Conservation (phyloP, 2,329 filamentous ascomycete genomes). For the Neonectria punicea region DNA sequence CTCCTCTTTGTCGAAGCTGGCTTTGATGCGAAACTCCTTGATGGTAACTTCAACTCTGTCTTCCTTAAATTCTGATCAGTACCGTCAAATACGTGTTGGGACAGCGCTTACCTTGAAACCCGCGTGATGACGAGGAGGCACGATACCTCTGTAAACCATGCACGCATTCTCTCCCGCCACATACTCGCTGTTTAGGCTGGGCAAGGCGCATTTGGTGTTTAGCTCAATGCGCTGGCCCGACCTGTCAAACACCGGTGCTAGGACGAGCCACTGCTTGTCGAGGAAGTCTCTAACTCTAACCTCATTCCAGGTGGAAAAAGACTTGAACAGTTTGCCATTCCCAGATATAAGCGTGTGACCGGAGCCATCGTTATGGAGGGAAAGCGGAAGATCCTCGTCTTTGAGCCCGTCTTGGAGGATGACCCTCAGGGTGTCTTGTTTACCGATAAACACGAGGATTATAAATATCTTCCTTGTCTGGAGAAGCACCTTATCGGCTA, state of each 20-base stretch:
- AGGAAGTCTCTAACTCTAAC: slow-evolving; percentile 18
- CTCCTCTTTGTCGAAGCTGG: slow-evolving; percentile 19
- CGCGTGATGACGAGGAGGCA: slow-evolving; percentile 16
- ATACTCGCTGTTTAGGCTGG: not conserved
- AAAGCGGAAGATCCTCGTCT: slow-evolving; percentile 30
- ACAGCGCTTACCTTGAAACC: slow-evolving; percentile 5
- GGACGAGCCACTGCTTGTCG: slow-evolving; percentile 27
- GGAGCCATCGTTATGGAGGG: not conserved
- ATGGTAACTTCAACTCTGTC: slow-evolving; percentile 17
- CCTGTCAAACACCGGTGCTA: slow-evolving; percentile 20
- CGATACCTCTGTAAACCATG: slow-evolving; percentile 14
- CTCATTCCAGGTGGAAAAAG: slow-evolving; percentile 12
- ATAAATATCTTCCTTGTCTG: slow-evolving; percentile 23
- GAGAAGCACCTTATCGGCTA: not conserved
- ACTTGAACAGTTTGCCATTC: slow-evolving; percentile 1
- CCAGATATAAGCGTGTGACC: slow-evolving; percentile 10
- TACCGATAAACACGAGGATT: slow-evolving; percentile 26
- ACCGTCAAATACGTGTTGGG: too few relatives aligned
- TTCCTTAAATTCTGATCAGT: not conserved
- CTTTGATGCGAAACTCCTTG: slow-evolving; percentile 12
- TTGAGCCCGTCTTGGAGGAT: slow-evolving; percentile 11
- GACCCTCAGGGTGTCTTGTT: not conserved
- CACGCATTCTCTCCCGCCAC: not conserved
- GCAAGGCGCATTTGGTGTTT: slow-evolving; percentile 6
- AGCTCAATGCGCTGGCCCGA: slow-evolving; percentile 10